Percentiles rank a stretch among this genome's conserved stretches.
Conservation (phyloP, 2,329 filamentous ascomycete species). For the Ceratocystis variospora region DNA sequence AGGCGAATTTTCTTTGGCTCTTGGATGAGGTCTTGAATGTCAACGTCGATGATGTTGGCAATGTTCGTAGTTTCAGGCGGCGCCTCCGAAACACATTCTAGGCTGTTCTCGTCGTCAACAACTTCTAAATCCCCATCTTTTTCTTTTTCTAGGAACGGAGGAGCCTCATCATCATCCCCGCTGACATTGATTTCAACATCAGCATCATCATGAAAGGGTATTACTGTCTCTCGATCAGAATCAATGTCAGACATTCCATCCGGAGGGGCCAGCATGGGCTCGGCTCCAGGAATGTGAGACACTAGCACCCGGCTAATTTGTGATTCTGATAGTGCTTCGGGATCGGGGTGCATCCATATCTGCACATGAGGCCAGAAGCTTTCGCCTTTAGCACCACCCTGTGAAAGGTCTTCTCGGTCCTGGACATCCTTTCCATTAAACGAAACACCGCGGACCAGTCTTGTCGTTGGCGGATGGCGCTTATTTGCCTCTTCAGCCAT, state of each 20-base stretch:
- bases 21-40: background rate
- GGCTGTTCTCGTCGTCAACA: conserved; percentile 11
- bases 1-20: conserved; percentile 31
- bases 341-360: conserved; percentile 46
- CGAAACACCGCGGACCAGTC: conserved; percentile 39
- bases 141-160: conserved; percentile 10
- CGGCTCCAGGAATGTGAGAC: conserved; percentile 27
- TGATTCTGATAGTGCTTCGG: conserved; percentile 39
- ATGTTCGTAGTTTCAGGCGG: conserved; percentile 22
- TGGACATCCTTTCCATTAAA: conserved; percentile 35
- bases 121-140: background rate
- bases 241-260: conserved; percentile 19
- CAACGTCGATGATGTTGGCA: too few species aligned
- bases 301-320: conserved; percentile 39
- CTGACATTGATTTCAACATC: conserved; percentile 15
- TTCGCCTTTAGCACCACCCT: conserved; percentile 29
- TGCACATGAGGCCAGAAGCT: conserved; percentile 34
- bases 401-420: conserved; percentile 29
- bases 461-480: conserved; percentile 21
- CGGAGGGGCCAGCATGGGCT: conserved; percentile 15
- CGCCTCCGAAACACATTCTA: conserved; percentile 20
- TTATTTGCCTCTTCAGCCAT: conserved; percentile 33
- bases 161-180: conserved; percentile 17
- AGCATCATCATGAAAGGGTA: conserved; percentile 1
- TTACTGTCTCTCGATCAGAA: conserved; percentile 14